Conservation (phyloP, 2,329 filamentous ascomycete species). For the Sclerotinia borealis region DNA sequence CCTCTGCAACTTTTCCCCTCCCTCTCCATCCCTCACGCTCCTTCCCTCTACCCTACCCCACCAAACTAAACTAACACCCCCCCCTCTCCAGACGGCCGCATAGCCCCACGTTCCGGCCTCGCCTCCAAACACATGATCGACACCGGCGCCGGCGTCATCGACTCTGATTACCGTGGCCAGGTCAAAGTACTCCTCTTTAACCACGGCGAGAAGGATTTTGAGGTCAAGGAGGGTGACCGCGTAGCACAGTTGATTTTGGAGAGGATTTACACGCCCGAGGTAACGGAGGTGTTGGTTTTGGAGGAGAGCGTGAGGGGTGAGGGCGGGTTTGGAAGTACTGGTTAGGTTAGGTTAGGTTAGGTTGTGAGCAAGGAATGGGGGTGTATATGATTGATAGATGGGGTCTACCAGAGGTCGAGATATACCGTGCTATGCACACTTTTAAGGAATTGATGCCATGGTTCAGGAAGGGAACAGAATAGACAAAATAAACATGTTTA, state of each 20-base stretch:
- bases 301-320: slow-evolving; percentile 86
- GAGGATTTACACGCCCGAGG: slow-evolving; percentile 87
- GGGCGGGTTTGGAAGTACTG: slow-evolving; percentile 89
- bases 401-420: neutral
- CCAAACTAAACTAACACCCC: neutral
- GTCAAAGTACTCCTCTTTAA: slow-evolving; percentile 96
- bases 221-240: slow-evolving; percentile 77
- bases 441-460: neutral
- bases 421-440: neutral
- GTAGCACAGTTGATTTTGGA: slow-evolving; percentile 92
- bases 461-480: neutral
- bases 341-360: slow-evolving; percentile 33
- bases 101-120: slow-evolving; percentile 85
- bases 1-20: neutral
- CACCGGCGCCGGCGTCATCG: slow-evolving; percentile 92
- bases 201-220: slow-evolving; percentile 75
- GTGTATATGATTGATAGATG: neutral
- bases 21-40: slow-evolving; percentile 8
- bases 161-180: slow-evolving; percentile 91
- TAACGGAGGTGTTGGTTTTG: slow-evolving; percentile 81
- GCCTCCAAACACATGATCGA: slow-evolving; percentile 95
- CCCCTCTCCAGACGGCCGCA: slow-evolving; percentile 64
- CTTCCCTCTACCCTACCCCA: neutral
- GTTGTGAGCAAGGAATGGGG: neutral
- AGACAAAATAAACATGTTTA: neutral